Percentiles rank a stretch among this genome's conserved stretches.
Conservation (phyloP, 768 basidiomycete species). For the Candolleomyces aberdarensis region DNA sequence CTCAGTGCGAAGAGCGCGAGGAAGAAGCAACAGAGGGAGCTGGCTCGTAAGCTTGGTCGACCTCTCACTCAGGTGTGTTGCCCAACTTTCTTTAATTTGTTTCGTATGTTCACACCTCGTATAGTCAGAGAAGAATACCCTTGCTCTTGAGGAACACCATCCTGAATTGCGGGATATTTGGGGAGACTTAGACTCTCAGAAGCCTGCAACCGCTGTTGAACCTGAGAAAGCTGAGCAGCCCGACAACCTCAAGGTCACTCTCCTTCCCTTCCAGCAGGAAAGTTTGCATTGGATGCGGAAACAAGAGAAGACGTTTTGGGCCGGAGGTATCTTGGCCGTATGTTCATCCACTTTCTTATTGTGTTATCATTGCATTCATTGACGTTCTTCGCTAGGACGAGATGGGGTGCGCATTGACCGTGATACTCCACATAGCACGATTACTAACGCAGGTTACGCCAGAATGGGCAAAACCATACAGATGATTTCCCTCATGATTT, state of each 20-base stretch:
- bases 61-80: conserved; percentile 64
- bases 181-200: conserved; percentile 74
- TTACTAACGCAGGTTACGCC: conserved; percentile 9
- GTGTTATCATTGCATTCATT: background rate
- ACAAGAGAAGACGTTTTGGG: conserved; percentile 86
- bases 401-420: conserved; percentile 67
- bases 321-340: conserved; percentile 90
- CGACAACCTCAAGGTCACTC: conserved; percentile 71
- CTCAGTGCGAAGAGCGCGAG: conserved; percentile 24
- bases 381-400: conserved; percentile 54
- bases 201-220: conserved; percentile 44
- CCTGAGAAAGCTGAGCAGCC: conserved; percentile 81
- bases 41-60: conserved; percentile 63
- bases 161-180: conserved; percentile 81
- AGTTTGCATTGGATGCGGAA: conserved; percentile 94
- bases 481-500: conserved; percentile 85
- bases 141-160: conserved; percentile 67
- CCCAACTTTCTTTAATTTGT: background rate
- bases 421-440: background rate
- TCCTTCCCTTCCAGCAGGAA: conserved; percentile 95
- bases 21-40: conserved; percentile 45
- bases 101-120: conserved; percentile 9
- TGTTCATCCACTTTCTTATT: conserved; percentile 23
- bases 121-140: conserved; percentile 68
- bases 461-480: conserved; percentile 98